Base-by-base conservation (phyloP, 2,329 filamentous ascomycete species). In the Eutypa lata region DNA sequence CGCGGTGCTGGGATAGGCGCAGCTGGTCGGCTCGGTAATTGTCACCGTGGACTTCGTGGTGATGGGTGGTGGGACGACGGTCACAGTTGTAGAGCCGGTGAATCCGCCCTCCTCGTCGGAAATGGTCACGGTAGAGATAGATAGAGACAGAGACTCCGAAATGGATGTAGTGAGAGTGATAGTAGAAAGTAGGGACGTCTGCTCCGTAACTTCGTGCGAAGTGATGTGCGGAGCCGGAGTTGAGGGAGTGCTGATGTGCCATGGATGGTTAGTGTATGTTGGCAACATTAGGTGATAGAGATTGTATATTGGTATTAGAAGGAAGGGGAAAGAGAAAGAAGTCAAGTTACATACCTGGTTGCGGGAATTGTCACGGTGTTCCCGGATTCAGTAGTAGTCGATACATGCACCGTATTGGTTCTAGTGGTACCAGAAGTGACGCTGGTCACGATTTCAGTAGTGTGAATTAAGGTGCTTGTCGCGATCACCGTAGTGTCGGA, bases 1-100 rank as follows among this genome's bases (percentile, higher is more conserved):
- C 37, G 11, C 37, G 37, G 7, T 7, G 37, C 37, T 38, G 16
- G 1, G 16, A 6, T 7, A n/a, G 38, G 38, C n/a, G 6, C n/a
- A 42, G 19, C 38, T 19, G 38, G n/a, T n/a, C 40, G 14, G 37
- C 2, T 3, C 45, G 19, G 42, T 19, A 21, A 46, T 47, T 16
- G 49, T 38, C 10, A 54, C 48, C 4, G 55, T 59, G 21, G 46
- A 16, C 31, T 52, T 43, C 14, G 51, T 53, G 26, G 49, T 50
- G 21, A 52, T 57, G n/a, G 53, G 33, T 21, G 21, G 3, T 5
- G 58, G 57, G 6, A 54, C 60, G 47, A 54, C 33, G 2, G 57
- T 61, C 6, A 59, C 46, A 5, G 56, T 61, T 13, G 51, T 53
- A 10, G 51, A 57, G 13, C 47, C 24, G 3, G 56, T 53, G 31